Evolutionary conservation across 495 filamentous ascomycete genomes (phyloP), one percentile per base, ranked within the genome.

Genomic region (Aspergillus asperescens): DNA sequence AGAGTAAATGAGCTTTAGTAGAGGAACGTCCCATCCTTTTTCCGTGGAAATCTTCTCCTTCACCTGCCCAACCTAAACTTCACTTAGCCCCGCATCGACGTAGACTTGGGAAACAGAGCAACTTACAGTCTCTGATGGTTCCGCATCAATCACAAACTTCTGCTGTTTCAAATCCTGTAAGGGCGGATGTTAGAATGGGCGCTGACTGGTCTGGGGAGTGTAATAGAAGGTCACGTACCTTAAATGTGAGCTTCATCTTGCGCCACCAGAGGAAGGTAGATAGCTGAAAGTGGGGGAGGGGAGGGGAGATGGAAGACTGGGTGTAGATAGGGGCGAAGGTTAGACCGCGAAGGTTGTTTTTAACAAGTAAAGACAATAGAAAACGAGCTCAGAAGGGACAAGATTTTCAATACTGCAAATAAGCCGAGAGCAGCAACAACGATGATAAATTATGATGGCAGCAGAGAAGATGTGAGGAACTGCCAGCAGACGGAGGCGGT

Each of bases 1-100:
- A 37, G 92, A 96, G 66, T 96, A 97, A 70, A 98, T 98, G 61
- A 98, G 83, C 75, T 96, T 96, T 72, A 92, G 85, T 50, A 80
- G 76, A 60, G 88, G 81, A 22, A 86, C 77, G 37, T 95, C 91
- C 87, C 90, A 96, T 65, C 89, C 89, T 66, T 94, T 94, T 69
- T 94, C 89, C 49, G 80, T 76, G 35, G 81, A 76, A 53, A 98
- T 91, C 75, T 91, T 95, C 62, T 85, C 81, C 78, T 97, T 97
- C 61, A 98, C 78, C 54, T 88, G 72, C 50, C 83, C 83, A 60
- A 98, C 85, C 91, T 96, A 64, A 28, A 52, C 52, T 57, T 55
- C 23, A 31, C 47, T 72, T 41, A 73, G 70, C 59, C 62, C 66
- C 70, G 59, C 52, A 67, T 58, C 46, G 41, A 54, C 27, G 43